Evolutionary conservation across 768 basidiomycete genomes (phyloP), one percentile per base, ranked within the genome.

Genomic region (Kwoniella pini): DNA sequence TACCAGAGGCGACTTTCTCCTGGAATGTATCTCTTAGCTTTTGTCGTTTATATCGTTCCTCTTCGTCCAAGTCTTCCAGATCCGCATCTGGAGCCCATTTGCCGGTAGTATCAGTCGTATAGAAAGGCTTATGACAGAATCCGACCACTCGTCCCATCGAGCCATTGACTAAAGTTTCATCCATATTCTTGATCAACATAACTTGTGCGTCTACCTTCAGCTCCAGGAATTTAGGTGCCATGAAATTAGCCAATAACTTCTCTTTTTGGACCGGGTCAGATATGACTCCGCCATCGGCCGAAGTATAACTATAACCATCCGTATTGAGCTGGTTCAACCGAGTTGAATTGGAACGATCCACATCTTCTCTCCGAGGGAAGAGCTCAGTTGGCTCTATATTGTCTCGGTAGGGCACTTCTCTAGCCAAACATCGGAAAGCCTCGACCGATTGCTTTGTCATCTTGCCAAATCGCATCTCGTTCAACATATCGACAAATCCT

Each of bases 401-500:
- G 69, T 96, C 92, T 9, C 84, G 83, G 67, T 91, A 93, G 2
- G 80, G 60, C 19, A 94, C 85, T n/a, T 82, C 77, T 31, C 93
- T 82, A 1, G 85, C 82, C n/a, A 98, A 81, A 0, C 79, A 80
- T 65, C 77, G 84, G 81, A 98, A 97, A 56, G 83, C 86, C 30
- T 71, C 57, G 60, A 92, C 86, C 0, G 92, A 93, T 21, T 81
- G 79, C 2, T 71, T 62, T 0, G 86, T 83, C 30, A 98, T 79
- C 17, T 68, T 80, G 2, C 96, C 96, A 68, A 91, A 95, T 15
- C 96, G 86, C 96, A 98, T 98, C 77, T 98, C 93, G 74, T 97
- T 99, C 51, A 98, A 82, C 92, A 98, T 98, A 77, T 90, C 83
- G 51, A 99, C 85, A 73, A 99, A 97, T 53, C 86, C 92, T 92